Conservation (phyloP, 2,329 filamentous ascomycete genomes). For the Beauveria australis region DNA sequence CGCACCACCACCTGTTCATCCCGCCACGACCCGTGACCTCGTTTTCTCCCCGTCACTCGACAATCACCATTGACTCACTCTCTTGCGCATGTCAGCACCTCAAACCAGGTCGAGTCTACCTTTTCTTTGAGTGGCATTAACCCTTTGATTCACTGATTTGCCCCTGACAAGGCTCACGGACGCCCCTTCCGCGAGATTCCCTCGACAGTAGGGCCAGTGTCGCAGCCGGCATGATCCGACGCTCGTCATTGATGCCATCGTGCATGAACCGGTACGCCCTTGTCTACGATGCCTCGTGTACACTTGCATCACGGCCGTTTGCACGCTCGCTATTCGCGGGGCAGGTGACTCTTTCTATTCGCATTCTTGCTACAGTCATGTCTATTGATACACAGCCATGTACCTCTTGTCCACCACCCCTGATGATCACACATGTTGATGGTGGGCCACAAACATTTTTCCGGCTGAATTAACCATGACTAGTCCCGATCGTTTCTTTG, state of each 20-base stretch:
- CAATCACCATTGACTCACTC: background rate
- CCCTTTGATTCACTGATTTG: background rate
- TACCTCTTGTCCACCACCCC: background rate
- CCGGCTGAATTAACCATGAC: background rate
- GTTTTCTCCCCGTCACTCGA: background rate
- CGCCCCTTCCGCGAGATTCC: background rate
- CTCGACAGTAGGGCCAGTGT: background rate
- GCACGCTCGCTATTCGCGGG: background rate
- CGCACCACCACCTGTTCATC: background rate
- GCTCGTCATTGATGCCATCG: background rate
- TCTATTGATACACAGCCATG: constrained; percentile 6
- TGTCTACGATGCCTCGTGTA: background rate
- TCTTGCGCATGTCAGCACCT: background rate
- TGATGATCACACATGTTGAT: background rate
- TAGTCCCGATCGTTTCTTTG: background rate
- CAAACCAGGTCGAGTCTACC: background rate
- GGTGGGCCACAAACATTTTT: background rate
- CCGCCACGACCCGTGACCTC: constrained; percentile 4
- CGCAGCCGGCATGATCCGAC: constrained; percentile 6
- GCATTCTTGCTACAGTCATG: background rate
- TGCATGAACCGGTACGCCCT: background rate
- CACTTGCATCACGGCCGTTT: background rate
- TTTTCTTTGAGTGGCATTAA: background rate
- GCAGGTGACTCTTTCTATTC: background rate
- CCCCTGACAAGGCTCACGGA: background rate